Evolutionary conservation across 768 basidiomycete species (phyloP), one percentile per base, ranked within the genome.

Genomic region (Lentinula boryana): DNA sequence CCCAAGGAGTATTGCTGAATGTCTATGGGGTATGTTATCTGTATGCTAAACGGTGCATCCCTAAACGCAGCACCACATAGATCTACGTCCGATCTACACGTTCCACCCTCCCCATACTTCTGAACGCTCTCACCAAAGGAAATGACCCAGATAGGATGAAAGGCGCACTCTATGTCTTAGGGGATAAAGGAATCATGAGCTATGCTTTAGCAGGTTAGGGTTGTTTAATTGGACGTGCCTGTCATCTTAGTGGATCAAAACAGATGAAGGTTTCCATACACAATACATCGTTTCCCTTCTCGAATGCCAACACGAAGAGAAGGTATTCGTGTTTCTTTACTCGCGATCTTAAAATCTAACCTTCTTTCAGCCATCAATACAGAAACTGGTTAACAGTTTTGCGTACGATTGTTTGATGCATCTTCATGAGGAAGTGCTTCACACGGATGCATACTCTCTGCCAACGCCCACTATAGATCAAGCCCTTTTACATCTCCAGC

Each of bases 91-190:
- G 88, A 60, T 89, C 89, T 5, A 90, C 87, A 32, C 80, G 84
- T 67, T 82, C 83, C 63, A 77, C 82, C 48, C 76, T 90, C 32
- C 86, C 88, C 5, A 71, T 74, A 21, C 71, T 89, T 50, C 85
- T 87, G 66, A 76, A 80, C 61, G 84, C 87, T 4, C 72, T 92
- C 53, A 72, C 73, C 59, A 88, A 85, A 67, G 93, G 90, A 5
- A 86, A 83, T 60, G 93, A 95, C 68, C 89, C 93, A 9, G 95
- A 98, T 72, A 81, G 89, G 27, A 95, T 97, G 86, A 98, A 98
- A 75, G 96, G 96, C 7, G 93, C 93, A 16, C 76, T 96, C 43
- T 95, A 94, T 69, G 78, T 91, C 18, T 72, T 92, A 9, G 85
- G 85, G 75, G 86, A 87, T 66, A 89, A 88, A 71, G 86, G 83